These are phyloP conservation scores for Erodium chrysanthum DNA, from an alignment of 441 rosid species.

Conservation along the genomic window DNA sequence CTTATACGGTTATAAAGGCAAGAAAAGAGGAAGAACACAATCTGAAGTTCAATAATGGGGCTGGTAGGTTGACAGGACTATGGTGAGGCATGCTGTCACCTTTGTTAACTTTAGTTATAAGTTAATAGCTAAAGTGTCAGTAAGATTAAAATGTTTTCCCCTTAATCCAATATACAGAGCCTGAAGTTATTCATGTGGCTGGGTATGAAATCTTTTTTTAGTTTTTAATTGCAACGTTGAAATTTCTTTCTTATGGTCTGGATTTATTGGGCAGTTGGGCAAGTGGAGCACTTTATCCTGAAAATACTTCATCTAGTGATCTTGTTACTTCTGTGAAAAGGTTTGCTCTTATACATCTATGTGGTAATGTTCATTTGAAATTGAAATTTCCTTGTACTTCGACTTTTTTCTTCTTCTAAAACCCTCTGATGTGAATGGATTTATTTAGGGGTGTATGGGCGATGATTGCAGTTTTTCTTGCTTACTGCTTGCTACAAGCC, in stretches of 20 bases:
- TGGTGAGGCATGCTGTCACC: neutral
- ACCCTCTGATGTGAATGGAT: conserved; percentile 20
- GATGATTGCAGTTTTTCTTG: conserved; percentile 95
- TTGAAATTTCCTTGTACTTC: neutral
- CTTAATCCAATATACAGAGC: neutral
- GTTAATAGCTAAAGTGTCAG: neutral
- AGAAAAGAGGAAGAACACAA: too few species aligned
- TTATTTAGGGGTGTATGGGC: conserved; percentile 88
- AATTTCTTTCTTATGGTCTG: neutral
- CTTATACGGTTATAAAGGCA: too few species aligned
- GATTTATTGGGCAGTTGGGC: conserved; percentile 4
- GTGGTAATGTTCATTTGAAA: conserved; percentile 2
- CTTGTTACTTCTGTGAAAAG: too few species aligned
- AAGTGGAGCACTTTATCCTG: too few species aligned
- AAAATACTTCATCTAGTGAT: too few species aligned
- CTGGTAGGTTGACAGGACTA: neutral
- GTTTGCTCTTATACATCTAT: neutral
- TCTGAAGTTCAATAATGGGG: too few species aligned
- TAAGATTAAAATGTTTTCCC: neutral
- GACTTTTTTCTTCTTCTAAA: conserved; percentile 7
- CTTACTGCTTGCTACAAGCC: conserved; percentile 94
- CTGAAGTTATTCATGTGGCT: neutral
- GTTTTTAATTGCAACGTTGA: neutral
- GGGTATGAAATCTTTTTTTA: neutral
- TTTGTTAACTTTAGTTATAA: neutral